Evolutionary conservation across 2,329 filamentous ascomycete genomes (phyloP), one percentile per base, ranked within the genome.

Genomic region (Pseudogymnoascus destructans): DNA sequence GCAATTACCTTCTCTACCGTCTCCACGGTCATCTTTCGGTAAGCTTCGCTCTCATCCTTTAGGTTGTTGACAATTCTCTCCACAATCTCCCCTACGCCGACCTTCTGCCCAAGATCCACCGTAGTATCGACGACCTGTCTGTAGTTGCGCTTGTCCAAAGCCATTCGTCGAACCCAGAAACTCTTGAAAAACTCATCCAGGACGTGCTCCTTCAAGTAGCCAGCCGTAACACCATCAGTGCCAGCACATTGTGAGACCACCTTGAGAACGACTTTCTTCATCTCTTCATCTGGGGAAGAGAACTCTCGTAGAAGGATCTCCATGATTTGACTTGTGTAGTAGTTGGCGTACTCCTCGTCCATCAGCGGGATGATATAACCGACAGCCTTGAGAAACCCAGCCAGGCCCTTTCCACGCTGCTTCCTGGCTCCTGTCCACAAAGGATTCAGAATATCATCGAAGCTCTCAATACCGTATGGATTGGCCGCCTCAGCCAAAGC

Each of bases 261-360:
- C 73, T 97, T 97, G 60, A 98, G 76, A 6, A 98, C 93, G 1
- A 98, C 93, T 75, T 98, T 98, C 75, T 97, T 98, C 93, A 98
- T 98, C 73, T 98, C 93, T 72, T 98, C 93, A 64, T 98, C 93
- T 0, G 93, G 93, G 0, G 92, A 96, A 5, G 90, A 87, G 68
- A 98, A 98, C 70, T 98, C 93, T 66, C 93, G 84, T 27, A 97
- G 81, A 11, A 98, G 76, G 67, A 97, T 97, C 72, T 97, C 93
- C 92, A 98, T 97, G 67, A 98, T 96, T 72, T 98, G 91, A 64
- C 85, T 89, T 7, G 93, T 97, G 69, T 98, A 98, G 74, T 98
- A 98, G 70, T 96, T 97, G 73, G 93, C 92, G 71, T 96, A 97
- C 69, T 98, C 93, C 73, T 98, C 93, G 74, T 98, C 93, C 93